Evolutionary conservation across 176 grass and related monocot genomes (phyloP).

Genomic region (Aegilops umbellulata): DNA sequence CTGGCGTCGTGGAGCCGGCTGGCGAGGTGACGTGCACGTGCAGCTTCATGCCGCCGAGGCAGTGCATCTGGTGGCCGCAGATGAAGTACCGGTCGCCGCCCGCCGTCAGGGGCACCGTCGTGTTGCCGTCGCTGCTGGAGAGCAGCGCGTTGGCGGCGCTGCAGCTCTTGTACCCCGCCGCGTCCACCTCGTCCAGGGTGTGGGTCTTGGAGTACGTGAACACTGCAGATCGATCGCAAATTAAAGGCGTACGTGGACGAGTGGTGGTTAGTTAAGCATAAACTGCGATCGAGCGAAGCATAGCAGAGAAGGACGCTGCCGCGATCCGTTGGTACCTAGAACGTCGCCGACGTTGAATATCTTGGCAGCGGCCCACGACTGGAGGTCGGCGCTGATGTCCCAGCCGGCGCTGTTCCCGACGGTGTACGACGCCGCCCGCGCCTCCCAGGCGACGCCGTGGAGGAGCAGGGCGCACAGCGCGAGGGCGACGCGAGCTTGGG

Average conservation of each 20-base stretch:
- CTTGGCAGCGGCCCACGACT: constrained; percentile 57
- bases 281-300: not conserved
- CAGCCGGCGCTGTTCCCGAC: constrained; percentile 79
- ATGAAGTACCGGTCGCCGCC: constrained; percentile 71
- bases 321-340: constrained; percentile 40
- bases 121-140: constrained; percentile 66
- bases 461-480: constrained; percentile 31
- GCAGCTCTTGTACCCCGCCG: constrained; percentile 61
- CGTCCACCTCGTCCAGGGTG: constrained; percentile 66
- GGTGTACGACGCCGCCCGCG: constrained; percentile 43
- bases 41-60: constrained; percentile 81
- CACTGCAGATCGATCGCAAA: constrained; percentile 32
- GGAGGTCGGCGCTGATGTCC: constrained; percentile 78
- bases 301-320: not conserved
- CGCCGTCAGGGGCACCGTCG: constrained; percentile 47
- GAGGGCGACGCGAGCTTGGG: not conserved
- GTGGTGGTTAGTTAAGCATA: not conserved
- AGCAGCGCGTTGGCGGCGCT: constrained; percentile 34
- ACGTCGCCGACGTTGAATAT: constrained; percentile 71
- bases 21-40: constrained; percentile 40
- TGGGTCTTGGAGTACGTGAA: constrained; percentile 72
- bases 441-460: not conserved
- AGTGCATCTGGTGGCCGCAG: constrained; percentile 52
- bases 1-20: not conserved
- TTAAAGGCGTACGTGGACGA: not conserved